Base-by-base conservation (phyloP, 139 green algal genomes). In the Spirogloea muscicola region DNA sequence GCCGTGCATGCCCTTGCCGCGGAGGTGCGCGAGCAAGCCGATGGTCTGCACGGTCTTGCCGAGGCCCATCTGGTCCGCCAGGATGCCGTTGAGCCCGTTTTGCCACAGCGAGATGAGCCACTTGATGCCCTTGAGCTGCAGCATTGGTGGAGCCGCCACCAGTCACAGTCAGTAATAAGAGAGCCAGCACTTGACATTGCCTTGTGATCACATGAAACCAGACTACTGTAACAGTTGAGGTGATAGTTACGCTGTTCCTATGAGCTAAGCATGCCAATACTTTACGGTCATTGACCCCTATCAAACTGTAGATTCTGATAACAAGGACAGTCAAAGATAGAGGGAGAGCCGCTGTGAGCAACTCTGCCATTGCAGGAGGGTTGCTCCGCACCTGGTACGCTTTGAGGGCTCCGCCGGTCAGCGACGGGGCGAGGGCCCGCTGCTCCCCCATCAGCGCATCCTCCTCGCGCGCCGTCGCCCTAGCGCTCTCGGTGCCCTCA, bases 1-100 rank as follows among this genome's bases (percentile, higher is more conserved):
- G 5, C 91, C 91, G 7, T 81, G 27, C 18, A 95, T 82, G 29
- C 84, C 79, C 27, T 93, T 90, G 51, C 58, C 51, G 21, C 84
- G 79, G 58, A 98, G 79, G 81, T 97, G 91, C 6, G 86, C 90
- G 37, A 98, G 69, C 80, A 98, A 96, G 31, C 79, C 88, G 58
- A 98, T 96, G 2, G 94, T 97, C 80, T 98, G 94, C 59, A 96
- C 90, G 76, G 93, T 97, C 78, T 97, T 97, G 48, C 93, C 93
- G 6, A 97, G 86, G 18, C 93, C 93, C 93, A 97, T 97, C 80
- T 98, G 90, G 46, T 85, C 74, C 3, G 79, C 79, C 25, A 84
- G 62, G 48, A 83, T 85, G 33, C 79, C 79, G 58, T 83, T 84
- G 31, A 84, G 36, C 90, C 81, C 94, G 75, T 98, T 98, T 58